These are phyloP conservation scores for Solanum sitiens DNA, from an alignment of 257 asterid species.

Conservation along the genomic window DNA sequence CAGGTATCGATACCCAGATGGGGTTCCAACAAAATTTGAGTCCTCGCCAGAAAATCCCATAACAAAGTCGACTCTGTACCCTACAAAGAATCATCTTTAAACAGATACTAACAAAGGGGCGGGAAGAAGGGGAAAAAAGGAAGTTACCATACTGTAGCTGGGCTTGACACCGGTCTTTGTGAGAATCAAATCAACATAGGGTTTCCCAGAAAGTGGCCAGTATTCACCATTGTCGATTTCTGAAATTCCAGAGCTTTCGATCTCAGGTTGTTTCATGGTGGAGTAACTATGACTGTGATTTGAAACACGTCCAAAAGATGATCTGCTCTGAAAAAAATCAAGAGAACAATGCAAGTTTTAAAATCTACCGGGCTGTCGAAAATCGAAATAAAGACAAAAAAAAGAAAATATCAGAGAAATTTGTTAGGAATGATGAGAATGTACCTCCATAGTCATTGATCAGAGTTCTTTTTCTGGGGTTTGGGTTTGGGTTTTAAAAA, in stretches of 20 bases:
- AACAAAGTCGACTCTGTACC: background rate
- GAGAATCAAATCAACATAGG: slow-evolving; percentile 10
- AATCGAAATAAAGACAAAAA: background rate
- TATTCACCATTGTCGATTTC: slow-evolving; percentile 1
- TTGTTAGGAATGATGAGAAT: background rate
- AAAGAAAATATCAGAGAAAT: background rate
- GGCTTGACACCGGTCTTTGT: background rate
- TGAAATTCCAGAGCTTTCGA: background rate
- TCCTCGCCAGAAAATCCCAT: background rate
- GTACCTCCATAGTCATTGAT: background rate
- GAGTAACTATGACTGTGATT: background rate
- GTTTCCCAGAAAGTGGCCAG: slow-evolving; percentile 18
- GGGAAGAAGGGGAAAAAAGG: background rate
- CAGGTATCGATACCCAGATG: background rate
- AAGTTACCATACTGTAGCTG: slow-evolving; percentile 9
- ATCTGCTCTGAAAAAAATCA: background rate
- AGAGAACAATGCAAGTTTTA: background rate
- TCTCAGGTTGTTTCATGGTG: background rate
- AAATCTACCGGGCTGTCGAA: background rate
- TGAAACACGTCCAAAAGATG: background rate
- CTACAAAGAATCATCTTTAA: background rate
- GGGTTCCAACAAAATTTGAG: background rate
- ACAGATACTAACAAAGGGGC: background rate
- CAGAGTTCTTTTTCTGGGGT: background rate
- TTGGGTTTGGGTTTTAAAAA: background rate